Conservation (phyloP, 768 basidiomycete species). For the Myochromella boudieri region DNA sequence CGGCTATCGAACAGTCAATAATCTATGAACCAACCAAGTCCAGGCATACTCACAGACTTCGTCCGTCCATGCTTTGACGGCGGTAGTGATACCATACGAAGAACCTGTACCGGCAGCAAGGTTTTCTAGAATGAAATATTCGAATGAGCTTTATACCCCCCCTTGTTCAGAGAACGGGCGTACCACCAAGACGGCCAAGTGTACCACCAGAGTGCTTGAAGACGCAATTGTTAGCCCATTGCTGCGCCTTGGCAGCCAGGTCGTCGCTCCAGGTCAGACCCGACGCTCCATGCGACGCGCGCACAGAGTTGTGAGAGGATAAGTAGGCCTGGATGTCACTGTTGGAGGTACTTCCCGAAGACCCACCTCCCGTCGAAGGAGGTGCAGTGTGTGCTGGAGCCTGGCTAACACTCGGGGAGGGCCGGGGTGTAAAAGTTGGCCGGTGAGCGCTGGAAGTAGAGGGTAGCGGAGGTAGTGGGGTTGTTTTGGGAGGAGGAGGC, state of each 20-base stretch:
- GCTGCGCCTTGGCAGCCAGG: conserved; percentile 61
- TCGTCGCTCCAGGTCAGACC: conserved; percentile 63
- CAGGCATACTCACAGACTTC: conserved; percentile 56
- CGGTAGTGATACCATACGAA: conserved; percentile 45
- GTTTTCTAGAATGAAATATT: conserved; percentile 50
- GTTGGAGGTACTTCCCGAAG: conserved; percentile 26
- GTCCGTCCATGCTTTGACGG: conserved; percentile 61
- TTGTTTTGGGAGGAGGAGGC: conserved; percentile 10
- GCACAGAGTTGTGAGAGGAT: conserved; percentile 58
- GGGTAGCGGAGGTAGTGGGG: conserved; percentile 14
- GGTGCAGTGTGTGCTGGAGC: conserved; percentile 14
- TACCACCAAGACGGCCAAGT: conserved; percentile 65
- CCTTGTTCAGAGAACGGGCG: conserved; percentile 17
- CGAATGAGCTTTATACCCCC: too few relatives aligned
- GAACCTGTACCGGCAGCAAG: conserved; percentile 70
- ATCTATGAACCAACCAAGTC: background rate
- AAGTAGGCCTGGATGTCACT: conserved; percentile 57
- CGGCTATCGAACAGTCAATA: conserved; percentile 30
- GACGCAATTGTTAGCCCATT: conserved; percentile 67
- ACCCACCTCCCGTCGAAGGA: conserved; percentile 11
- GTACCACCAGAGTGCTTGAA: conserved; percentile 70
- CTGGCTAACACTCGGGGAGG: conserved; percentile 16
- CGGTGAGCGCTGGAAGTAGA: conserved; percentile 13
- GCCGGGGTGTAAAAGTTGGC: conserved; percentile 12
- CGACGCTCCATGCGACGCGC: conserved; percentile 63